These are phyloP conservation scores for Blastobotrys elegans DNA, from an alignment of 1,139 yeast species.

Conservation along the genomic window DNA sequence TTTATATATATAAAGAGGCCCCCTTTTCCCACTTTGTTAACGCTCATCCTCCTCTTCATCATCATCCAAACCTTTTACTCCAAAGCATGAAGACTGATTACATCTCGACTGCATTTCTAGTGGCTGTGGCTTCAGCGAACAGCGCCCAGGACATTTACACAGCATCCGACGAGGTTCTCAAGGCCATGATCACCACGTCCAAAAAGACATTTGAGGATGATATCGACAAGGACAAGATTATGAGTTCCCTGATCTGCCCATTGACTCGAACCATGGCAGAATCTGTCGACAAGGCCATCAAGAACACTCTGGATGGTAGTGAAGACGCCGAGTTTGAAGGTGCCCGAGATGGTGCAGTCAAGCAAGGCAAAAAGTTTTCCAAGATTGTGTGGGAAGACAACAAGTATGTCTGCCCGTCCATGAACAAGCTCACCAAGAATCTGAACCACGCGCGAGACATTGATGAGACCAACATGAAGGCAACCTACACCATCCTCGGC, in stretches of 20 bases:
- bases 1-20: too few species aligned
- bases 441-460: conserved; percentile 1
- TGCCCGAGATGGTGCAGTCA: conserved; percentile 1
- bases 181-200: conserved; percentile 6
- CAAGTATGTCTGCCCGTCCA: conserved; percentile 8
- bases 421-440: conserved; percentile 7
- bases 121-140: background rate
- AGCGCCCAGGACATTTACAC: conserved; percentile 6
- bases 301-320: conserved; percentile 5
- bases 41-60: too few species aligned
- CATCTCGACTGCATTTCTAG: background rate
- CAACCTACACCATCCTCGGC: conserved; percentile 5
- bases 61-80: too few species aligned
- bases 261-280: conserved; percentile 2
- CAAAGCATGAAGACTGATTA: background rate
- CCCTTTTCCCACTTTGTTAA: too few species aligned
- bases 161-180: background rate
- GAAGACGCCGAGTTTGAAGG: conserved; percentile 1
- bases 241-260: conserved; percentile 10
- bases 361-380: background rate
- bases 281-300: background rate
- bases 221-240: conserved; percentile 7
- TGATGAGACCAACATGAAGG: conserved; percentile 1
- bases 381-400: conserved; percentile 1
- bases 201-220: background rate